Evolutionary conservation across 2,329 filamentous ascomycete species (phyloP), one percentile per base, ranked within the genome.

Genomic region (Aspergillus novofumigatus): DNA sequence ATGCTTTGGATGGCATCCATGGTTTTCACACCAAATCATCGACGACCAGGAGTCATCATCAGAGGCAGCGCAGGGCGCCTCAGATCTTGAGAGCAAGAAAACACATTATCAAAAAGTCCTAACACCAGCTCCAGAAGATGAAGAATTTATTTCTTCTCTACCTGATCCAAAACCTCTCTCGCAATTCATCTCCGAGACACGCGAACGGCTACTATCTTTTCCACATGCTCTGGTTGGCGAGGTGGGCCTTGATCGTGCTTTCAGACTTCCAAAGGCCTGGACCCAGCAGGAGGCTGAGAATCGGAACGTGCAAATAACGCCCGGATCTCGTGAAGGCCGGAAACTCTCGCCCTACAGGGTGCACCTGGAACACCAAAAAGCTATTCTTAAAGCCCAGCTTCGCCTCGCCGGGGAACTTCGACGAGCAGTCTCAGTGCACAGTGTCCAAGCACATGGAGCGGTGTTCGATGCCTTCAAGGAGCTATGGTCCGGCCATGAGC

Each of bases 1-100:
- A 0, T 83, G 82, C 52, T 88, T 87, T 67, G 85, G 85, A 41
- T 88, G 85, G 85, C 85, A 88, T 70, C 85, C 85, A 0, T 88
- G 85, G 85, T 87, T 87, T 67, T 83, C 85, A 0, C 80, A 88
- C 66, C 83, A 85, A 59, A 80, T 87, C 66, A 78, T 80, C 62
- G 75, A 79, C 61, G 76, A 83, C 53, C 59, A 51, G 3, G 44
- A 54, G 17, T 49, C 51, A 5, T 38, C 61, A 21, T 68, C 72
- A 66, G 63, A 59, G 29, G 32, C 53, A 20, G 51, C 56, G 9
- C 28, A 38, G 29, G 25, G 38, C 28, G 9, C 35, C 25, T 47
- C 53, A 11, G 61, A 65, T 29, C 38, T 45, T 10, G 65, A 63
- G 4, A 66, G 71, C 3, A 75, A 78, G 51, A 66, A 76, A 4